Base-by-base conservation (phyloP, 1,284 basidiomycete genomes). In the Fistulinella staudtii region DNA sequence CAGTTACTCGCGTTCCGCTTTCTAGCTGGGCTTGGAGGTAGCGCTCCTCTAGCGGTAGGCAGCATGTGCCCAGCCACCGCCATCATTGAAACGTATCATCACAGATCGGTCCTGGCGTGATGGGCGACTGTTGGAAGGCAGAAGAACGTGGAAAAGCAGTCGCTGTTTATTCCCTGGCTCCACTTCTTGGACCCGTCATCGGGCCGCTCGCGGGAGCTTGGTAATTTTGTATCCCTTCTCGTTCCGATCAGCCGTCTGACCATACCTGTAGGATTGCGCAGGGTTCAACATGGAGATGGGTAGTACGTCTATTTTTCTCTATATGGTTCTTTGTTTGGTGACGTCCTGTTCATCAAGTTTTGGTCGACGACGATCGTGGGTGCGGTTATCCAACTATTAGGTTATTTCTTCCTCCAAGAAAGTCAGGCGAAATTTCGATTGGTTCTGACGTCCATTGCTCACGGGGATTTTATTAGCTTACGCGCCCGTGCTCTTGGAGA, bases 121-220 rank as follows among this genome's bases (percentile, higher is more conserved):
- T 91, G 1, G 75, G 78, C 2, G 89, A 91, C 61, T 71, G 84
- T 35, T 91, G 80, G 76, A 60, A 57, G n/a, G 60, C 82, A 0
- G 82, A 88, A 46, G 73, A 89, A 53, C 71, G 85, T 51, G 86
- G 86, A 0, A 68, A 73, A 49, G 83, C 84, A 0, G 73, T 85
- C 21, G 79, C 81, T 0, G 67, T 85, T 1, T 89, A 87, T 60
- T 82, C 85, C 0, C 64, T 89, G 6, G 81, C 82, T 1, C 67
- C 70, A 1, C 38, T 75, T 4, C 62, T 74, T 1, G 74, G 83
- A 0, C 85, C 85, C 0, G 78, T 80, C 1, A 51, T 88, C 13
- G 84, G 82, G 0, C 82, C 82, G 0, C 61, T 82, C 5, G 74
- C 77, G 17, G 81, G 80, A 5, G 77, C 77, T n/a, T 83, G 80